A percentile compares a stretch with the other conserved stretches of the same genome.
These are phyloP conservation scores for Salix viminalis DNA, from an alignment of 345 rosid genomes.

Conservation along the genomic window DNA sequence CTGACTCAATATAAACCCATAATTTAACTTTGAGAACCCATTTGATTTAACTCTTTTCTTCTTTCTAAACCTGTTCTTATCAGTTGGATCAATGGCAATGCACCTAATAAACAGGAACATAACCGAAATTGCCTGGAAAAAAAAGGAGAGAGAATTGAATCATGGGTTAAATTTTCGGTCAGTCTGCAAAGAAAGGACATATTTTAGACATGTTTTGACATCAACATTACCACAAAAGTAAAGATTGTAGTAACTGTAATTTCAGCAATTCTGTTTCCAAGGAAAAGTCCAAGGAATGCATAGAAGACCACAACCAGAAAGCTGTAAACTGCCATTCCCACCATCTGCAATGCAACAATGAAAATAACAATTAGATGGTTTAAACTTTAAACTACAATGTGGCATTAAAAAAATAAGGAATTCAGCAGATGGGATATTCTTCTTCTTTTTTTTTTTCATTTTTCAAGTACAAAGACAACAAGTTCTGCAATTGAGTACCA, in stretches of 20 bases:
- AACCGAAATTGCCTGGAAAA: slow-evolving; percentile 67
- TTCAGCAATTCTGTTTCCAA: slow-evolving; percentile 71
- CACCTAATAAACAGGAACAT: slow-evolving; percentile 73
- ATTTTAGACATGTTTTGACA: background rate
- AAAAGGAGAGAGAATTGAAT: background rate
- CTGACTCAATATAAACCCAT: slow-evolving; percentile 72
- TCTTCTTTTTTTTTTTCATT: background rate
- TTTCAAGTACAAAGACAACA: background rate
- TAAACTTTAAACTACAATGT: background rate
- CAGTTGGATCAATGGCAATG: slow-evolving; percentile 87
- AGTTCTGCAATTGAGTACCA: background rate
- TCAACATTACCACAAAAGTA: slow-evolving; percentile 62
- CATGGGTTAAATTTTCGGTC: background rate
- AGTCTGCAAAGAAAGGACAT: background rate
- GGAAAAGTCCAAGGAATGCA: slow-evolving; percentile 71
- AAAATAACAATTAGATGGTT: background rate
- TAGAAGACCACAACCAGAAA: slow-evolving; percentile 66
- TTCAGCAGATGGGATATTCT: background rate
- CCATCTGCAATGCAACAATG: slow-evolving; percentile 46
- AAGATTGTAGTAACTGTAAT: slow-evolving; percentile 54
- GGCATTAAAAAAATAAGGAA: background rate
- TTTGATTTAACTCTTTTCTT: slow-evolving; percentile 49
- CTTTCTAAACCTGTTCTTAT: slow-evolving; percentile 67
- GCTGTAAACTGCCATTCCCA: slow-evolving; percentile 72
- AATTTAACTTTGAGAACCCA: slow-evolving; percentile 55